Evolutionary conservation across 805 yeast species (phyloP), one percentile per base, ranked within the genome.

Genomic region (Kluyveromyces aestuarii): DNA sequence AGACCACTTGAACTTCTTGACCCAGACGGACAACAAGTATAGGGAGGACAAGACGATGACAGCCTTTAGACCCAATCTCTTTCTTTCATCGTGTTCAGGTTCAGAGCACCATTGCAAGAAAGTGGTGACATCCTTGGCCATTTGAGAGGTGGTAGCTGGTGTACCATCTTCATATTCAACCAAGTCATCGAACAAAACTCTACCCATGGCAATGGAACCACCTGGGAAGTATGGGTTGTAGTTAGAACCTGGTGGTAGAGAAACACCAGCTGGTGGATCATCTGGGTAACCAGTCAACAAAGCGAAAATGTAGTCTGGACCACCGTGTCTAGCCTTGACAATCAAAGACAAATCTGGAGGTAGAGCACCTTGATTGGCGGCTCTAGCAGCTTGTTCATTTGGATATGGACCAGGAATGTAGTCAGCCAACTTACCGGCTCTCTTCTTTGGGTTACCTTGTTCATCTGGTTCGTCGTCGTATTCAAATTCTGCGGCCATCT

Each of bases 201-300:
- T 87, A 68, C 87, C 98, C 99, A 93, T 93, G 61, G 96, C 99
- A 76, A 93, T 91, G 40, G 97, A 79, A 58, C 99, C 98, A 74
- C 98, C 98, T 70, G 99, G 98, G 96, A 93, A 93, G 79, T 93
- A 93, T 66, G 99, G 99, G 80, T 93, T 93, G 76, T 93, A 93
- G 83, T 93, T 93, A 54, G 95, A 72, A 56, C 99, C 99, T 54
- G 87, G 85, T 51, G 98, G 95, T 62, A 93, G 77, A 46, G 70
- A 77, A 52, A 87, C 96, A 76, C 99, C 99, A 33, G 96, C 98
- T 59, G 99, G 99, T 53, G 96, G 86, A 54, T 93, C 98, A 44
- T 93, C 99, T 63, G 98, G 98, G 77, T 93, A 93, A 67, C 99
- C 99, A 54, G 98, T 93, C 72, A 93, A 83, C 66, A 93, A 74